Conservation (phyloP, 2,329 filamentous ascomycete genomes). For the Pseudocercospora eumusae region DNA sequence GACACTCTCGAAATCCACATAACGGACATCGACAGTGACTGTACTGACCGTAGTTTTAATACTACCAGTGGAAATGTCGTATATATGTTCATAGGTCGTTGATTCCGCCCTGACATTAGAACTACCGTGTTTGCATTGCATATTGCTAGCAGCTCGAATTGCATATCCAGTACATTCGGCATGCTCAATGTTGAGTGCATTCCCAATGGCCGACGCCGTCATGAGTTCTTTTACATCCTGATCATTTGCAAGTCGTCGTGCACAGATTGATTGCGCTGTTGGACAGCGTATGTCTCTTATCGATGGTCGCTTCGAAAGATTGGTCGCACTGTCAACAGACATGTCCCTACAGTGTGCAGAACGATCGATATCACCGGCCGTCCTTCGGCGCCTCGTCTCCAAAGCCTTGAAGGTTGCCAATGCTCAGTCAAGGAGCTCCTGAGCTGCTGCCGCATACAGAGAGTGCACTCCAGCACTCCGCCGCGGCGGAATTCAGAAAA, state of each 20-base stretch:
- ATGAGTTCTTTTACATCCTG: neutral
- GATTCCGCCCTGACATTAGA: too few species aligned
- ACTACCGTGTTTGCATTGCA: too few species aligned
- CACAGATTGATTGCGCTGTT: neutral
- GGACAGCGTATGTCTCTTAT: neutral
- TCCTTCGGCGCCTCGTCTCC: too few species aligned
- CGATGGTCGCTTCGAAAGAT: neutral
- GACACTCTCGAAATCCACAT: too few species aligned
- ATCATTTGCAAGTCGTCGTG: neutral
- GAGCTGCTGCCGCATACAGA: slow-evolving; percentile 5
- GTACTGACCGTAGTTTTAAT: too few species aligned
- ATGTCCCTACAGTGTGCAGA: neutral
- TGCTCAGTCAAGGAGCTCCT: neutral
- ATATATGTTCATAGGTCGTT: too few species aligned
- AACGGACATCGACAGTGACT: too few species aligned
- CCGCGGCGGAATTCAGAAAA: slow-evolving; percentile 18
- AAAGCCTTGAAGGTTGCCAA: neutral
- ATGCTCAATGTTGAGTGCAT: neutral
- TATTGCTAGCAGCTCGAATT: neutral
- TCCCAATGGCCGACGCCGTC: neutral
- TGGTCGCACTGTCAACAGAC: neutral
- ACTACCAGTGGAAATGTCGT: too few species aligned
- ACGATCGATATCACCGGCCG: neutral
- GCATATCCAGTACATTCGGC: neutral
- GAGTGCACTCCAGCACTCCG: slow-evolving; percentile 24